Percentiles rank a stretch among this genome's conserved stretches.
Evolutionary conservation across 2,329 filamentous ascomycete species (phyloP).

Genomic region (Scedosporium dehoogii): DNA sequence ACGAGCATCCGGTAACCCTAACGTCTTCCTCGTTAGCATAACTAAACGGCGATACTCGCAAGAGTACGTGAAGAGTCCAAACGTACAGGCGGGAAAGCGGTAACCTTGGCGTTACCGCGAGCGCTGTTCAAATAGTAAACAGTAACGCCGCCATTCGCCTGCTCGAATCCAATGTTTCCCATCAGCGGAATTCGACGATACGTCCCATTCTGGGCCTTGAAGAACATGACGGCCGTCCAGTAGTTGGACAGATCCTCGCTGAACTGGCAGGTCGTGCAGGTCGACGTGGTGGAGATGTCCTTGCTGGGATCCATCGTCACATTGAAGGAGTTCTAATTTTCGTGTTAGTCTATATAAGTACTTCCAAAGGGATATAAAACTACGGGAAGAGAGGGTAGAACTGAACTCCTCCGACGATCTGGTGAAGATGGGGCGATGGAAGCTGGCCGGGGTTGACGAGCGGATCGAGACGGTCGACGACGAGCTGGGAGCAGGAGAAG

Average conservation of each 20-base stretch:
- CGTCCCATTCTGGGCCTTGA: conserved; percentile 18
- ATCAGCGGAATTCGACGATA: conserved; percentile 24
- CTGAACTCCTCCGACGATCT: conserved; percentile 42
- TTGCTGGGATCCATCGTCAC: conserved; percentile 6
- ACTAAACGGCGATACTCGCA: not conserved
- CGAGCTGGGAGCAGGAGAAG: conserved; percentile 35
- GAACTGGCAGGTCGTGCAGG: conserved; percentile 21
- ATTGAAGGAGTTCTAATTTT: conserved; percentile 23
- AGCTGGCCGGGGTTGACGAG: conserved; percentile 33
- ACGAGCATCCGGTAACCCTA: conserved; percentile 45
- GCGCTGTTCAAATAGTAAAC: conserved; percentile 26
- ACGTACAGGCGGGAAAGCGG: conserved; percentile 16
- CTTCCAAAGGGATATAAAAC: not conserved
- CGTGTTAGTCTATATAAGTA: not conserved
- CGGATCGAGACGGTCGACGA: conserved; percentile 35
- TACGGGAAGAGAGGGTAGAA: not conserved
- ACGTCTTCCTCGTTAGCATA: conserved; percentile 12
- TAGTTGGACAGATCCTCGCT: conserved; percentile 27
- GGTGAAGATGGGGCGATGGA: conserved; percentile 45
- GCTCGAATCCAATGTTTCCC: not conserved
- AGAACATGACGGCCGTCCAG: conserved; percentile 23
- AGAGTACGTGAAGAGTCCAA: no score
- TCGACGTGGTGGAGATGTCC: not conserved
- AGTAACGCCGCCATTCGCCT: conserved; percentile 21
- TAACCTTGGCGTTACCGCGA: conserved; percentile 24